phyloP scores from a whole-genome alignment of 495 filamentous ascomycete genomes.

The Lasiosphaeria ovina region DNA sequence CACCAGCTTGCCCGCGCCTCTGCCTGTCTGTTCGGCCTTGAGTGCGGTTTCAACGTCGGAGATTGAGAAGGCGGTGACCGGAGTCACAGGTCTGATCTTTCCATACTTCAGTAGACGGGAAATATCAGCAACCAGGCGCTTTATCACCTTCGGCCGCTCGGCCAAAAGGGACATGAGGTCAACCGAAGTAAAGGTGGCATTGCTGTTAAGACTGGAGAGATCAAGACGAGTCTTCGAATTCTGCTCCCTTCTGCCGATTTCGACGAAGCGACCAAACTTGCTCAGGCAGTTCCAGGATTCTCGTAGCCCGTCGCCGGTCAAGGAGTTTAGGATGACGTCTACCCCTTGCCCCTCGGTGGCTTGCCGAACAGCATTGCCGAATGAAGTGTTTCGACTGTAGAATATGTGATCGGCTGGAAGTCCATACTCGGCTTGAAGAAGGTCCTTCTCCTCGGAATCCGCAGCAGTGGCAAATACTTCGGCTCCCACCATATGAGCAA shows the following conservation, averaged over 20 bases:
- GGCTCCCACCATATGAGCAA: conserved; percentile 55
- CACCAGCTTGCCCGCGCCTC: conserved; percentile 57
- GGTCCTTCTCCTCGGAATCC: conserved; percentile 48
- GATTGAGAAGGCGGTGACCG: conserved; percentile 47
- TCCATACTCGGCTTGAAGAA: conserved; percentile 48
- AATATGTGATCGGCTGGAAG: conserved; percentile 57
- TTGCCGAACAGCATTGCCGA: conserved; percentile 47
- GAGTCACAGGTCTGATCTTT: conserved; percentile 39
- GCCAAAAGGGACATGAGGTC: conserved; percentile 42
- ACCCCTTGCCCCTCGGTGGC: conserved; percentile 56
- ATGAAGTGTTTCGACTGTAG: conserved; percentile 43
- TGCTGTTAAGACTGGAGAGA: conserved; percentile 41
- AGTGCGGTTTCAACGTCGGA: conserved; percentile 56
- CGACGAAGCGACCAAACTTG: conserved; percentile 49
- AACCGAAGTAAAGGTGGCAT: conserved; percentile 49
- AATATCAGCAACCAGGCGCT: conserved; percentile 41
- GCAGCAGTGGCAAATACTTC: conserved; percentile 60
- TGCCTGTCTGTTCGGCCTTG: conserved; percentile 54
- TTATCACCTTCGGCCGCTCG: conserved; percentile 39
- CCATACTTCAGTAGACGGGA: conserved; percentile 39
- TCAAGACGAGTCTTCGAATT: conserved; percentile 40
- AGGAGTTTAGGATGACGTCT: conserved; percentile 63
- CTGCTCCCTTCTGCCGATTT: conserved; percentile 44
- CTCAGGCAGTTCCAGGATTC: conserved; percentile 49
- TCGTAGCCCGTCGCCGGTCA: conserved; percentile 43